Conservation (phyloP, 2,329 filamentous ascomycete genomes). For the Sordariomycetes sp. region DNA sequence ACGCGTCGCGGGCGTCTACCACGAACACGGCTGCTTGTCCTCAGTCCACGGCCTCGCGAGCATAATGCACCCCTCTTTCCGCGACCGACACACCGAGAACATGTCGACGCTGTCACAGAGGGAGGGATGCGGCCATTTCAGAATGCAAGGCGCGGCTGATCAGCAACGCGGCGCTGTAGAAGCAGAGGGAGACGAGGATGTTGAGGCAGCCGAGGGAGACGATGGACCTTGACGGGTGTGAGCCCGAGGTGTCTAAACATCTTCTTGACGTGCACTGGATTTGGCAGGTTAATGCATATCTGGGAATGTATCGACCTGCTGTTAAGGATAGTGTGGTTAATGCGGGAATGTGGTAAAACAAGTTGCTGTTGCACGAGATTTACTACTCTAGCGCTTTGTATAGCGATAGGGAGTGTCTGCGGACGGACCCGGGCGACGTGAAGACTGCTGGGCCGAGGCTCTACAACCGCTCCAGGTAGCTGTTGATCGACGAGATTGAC, state of each 20-base stretch:
- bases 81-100: constrained; percentile 13
- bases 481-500: constrained; percentile 18
- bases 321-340: constrained; percentile 22
- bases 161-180: constrained; percentile 19
- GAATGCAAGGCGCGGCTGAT: constrained; percentile 18
- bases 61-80: constrained; percentile 18
- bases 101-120: constrained; percentile 14
- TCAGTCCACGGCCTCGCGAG: constrained; percentile 19
- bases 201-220: constrained; percentile 15
- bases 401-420: constrained; percentile 20
- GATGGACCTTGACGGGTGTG: constrained; percentile 20
- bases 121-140: constrained; percentile 14
- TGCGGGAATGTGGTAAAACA: constrained; percentile 20
- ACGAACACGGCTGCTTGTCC: constrained; percentile 19
- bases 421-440: constrained; percentile 17
- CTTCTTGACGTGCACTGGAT: constrained; percentile 23
- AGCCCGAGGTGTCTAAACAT: constrained; percentile 19
- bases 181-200: constrained; percentile 17
- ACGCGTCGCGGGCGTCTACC: constrained; percentile 19
- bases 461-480: constrained; percentile 21
- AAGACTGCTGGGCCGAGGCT: constrained; percentile 20
- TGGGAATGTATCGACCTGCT: constrained; percentile 22
- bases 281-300: constrained; percentile 20
- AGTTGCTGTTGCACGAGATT: constrained; percentile 23
- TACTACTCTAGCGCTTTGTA: constrained; percentile 24